Evolutionary conservation across 2,329 filamentous ascomycete genomes (phyloP).

Genomic region (Colletotrichum sp.): DNA sequence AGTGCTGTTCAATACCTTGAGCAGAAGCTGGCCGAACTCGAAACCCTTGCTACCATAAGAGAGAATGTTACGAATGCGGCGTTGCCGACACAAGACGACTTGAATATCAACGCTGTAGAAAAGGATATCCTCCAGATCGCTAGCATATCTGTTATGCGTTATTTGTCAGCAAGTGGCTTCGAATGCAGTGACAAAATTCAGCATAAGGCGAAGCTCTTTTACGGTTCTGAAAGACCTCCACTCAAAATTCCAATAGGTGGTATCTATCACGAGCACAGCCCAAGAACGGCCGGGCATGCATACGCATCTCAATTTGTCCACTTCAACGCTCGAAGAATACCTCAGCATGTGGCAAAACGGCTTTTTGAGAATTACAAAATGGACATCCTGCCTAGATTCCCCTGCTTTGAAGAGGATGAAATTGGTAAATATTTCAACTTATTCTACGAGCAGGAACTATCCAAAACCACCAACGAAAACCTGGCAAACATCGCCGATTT

Average conservation of each 20-base stretch:
- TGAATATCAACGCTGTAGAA: background rate
- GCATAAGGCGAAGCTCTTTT: slow-evolving; percentile 24
- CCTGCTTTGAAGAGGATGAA: background rate
- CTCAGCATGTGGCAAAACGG: background rate
- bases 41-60: background rate
- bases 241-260: slow-evolving; percentile 25
- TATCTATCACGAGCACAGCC: slow-evolving; percentile 8
- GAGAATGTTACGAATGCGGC: background rate
- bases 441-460: background rate
- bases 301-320: background rate
- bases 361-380: background rate
- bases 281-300: background rate
- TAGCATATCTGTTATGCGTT: background rate
- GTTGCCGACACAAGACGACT: background rate
- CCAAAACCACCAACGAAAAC: background rate
- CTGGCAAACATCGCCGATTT: background rate
- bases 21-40: background rate
- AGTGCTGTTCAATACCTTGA: background rate
- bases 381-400: background rate
- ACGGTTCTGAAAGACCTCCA: slow-evolving; percentile 25
- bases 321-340: background rate
- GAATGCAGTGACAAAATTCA: background rate
- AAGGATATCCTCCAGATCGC: background rate
- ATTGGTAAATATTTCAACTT: background rate
- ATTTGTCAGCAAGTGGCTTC: background rate